These are phyloP conservation scores for Rosellinia necatrix DNA, from an alignment of 2,329 filamentous ascomycete genomes.

Conservation along the genomic window DNA sequence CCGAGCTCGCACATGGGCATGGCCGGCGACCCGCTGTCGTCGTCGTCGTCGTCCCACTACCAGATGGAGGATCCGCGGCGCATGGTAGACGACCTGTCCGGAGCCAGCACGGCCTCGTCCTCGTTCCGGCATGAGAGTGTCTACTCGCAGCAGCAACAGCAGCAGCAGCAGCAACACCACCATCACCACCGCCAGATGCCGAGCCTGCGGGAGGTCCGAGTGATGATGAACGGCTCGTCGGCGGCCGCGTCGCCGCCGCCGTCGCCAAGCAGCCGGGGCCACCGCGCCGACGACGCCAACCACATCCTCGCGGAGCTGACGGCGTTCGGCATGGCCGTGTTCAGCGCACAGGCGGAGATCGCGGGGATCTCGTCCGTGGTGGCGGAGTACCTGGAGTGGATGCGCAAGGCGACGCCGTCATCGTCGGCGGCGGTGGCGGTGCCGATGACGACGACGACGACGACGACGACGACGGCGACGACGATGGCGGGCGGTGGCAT, in stretches of 20 bases:
- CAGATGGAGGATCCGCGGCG: constrained; percentile 23
- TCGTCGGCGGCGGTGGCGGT: background rate
- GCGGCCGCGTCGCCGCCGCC: constrained; percentile 24
- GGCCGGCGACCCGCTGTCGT: constrained; percentile 17
- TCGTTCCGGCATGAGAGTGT: constrained; percentile 24
- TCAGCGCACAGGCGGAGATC: constrained; percentile 33
- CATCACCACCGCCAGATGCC: constrained; percentile 29
- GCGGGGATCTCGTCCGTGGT: constrained; percentile 33
- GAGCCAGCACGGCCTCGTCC: constrained; percentile 15
- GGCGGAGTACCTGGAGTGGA: constrained; percentile 34
- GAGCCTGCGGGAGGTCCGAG: constrained; percentile 27
- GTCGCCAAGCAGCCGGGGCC: constrained; percentile 19
- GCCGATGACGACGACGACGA: background rate
- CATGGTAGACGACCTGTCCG: constrained; percentile 24
- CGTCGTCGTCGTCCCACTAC: constrained; percentile 23
- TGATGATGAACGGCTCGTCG: constrained; percentile 27
- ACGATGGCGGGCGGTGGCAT: background rate
- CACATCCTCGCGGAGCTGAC: constrained; percentile 33
- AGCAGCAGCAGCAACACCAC: too few relatives aligned
- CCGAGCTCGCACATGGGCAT: constrained; percentile 24
- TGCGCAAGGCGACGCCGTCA: constrained; percentile 23
- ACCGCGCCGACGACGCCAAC: constrained; percentile 27
- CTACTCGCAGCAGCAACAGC: too few relatives aligned
- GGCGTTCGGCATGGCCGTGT: constrained; percentile 31
- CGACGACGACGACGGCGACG: background rate